These are phyloP conservation scores for Musa acuminata DNA, from an alignment of 176 grass and related monocot species.

Conservation along the genomic window DNA sequence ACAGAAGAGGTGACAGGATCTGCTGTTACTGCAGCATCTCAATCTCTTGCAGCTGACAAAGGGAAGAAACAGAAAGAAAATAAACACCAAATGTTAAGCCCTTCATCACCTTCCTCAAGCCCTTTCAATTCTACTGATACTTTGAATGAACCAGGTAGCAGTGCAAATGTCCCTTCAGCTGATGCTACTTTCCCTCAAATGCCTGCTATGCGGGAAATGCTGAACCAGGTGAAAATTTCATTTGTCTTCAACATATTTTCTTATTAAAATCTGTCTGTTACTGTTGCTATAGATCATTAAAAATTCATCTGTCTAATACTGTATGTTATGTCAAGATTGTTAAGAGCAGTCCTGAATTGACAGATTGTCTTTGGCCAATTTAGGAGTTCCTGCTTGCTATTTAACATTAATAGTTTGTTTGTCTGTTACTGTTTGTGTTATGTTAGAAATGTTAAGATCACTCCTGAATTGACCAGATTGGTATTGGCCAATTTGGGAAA, in stretches of 20 bases:
- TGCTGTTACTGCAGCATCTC: slow-evolving; percentile 26
- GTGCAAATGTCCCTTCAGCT: slow-evolving; percentile 23
- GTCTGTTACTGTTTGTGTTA: no score
- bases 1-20: slow-evolving; percentile 26
- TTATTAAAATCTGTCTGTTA: neutral
- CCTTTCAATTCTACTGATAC: slow-evolving; percentile 39
- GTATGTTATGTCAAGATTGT: no score
- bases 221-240: slow-evolving; percentile 50
- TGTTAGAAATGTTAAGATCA: no score
- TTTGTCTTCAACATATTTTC: neutral
- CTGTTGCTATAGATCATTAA: neutral
- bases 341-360: no score
- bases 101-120: slow-evolving; percentile 33
- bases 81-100: slow-evolving; percentile 33
- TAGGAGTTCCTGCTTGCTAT: no score
- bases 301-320: no score
- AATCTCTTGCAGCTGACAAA: slow-evolving; percentile 30
- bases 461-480: no score
- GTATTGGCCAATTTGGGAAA: no score
- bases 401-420: no score
- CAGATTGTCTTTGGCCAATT: no score
- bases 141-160: slow-evolving; percentile 40
- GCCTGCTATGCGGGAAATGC: slow-evolving; percentile 45
- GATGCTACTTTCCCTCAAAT: slow-evolving; percentile 34
- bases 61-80: slow-evolving; percentile 43